Percentiles rank a stretch among this genome's conserved stretches.
phyloP scores from a whole-genome alignment of 768 basidiomycete species.

The Lactarius psammicola region DNA sequence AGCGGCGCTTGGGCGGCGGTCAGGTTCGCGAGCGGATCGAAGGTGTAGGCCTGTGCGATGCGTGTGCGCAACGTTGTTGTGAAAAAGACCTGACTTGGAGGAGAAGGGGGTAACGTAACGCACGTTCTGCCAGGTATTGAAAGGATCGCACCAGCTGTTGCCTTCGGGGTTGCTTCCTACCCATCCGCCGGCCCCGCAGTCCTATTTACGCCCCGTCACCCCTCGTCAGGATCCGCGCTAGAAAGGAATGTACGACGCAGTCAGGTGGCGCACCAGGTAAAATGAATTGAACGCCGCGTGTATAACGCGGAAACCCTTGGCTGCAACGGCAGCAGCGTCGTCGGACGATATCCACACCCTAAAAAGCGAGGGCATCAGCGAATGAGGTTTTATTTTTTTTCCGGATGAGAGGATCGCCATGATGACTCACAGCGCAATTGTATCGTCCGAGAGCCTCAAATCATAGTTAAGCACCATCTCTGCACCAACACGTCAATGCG shows the following conservation, averaged over 20 bases:
- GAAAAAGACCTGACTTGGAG: background rate
- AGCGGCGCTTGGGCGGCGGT: constrained; percentile 46
- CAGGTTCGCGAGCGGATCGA: constrained; percentile 63
- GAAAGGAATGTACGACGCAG: background rate
- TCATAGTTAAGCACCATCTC: constrained; percentile 1
- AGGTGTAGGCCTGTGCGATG: constrained; percentile 51
- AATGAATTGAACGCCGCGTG: constrained; percentile 75
- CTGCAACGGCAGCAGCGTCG: constrained; percentile 56
- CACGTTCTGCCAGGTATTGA: constrained; percentile 78
- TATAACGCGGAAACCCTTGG: constrained; percentile 58
- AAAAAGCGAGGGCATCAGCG: background rate
- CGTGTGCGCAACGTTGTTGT: background rate
- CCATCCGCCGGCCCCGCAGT: constrained; percentile 75
- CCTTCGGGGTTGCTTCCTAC: constrained; percentile 47
- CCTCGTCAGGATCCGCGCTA: background rate
- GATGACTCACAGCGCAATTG: constrained; percentile 10
- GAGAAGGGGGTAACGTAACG: background rate
- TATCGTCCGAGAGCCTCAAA: constrained; percentile 11
- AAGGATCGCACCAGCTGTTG: constrained; percentile 74
- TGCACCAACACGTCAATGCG: background rate
- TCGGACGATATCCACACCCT: constrained; percentile 74
- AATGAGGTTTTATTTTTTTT: too few relatives aligned
- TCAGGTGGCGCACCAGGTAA: constrained; percentile 51
- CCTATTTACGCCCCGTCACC: constrained; percentile 34
- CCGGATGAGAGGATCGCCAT: background rate